Evolutionary conservation across 768 basidiomycete species (phyloP).

Genomic region (Leccinum barrowsii): DNA sequence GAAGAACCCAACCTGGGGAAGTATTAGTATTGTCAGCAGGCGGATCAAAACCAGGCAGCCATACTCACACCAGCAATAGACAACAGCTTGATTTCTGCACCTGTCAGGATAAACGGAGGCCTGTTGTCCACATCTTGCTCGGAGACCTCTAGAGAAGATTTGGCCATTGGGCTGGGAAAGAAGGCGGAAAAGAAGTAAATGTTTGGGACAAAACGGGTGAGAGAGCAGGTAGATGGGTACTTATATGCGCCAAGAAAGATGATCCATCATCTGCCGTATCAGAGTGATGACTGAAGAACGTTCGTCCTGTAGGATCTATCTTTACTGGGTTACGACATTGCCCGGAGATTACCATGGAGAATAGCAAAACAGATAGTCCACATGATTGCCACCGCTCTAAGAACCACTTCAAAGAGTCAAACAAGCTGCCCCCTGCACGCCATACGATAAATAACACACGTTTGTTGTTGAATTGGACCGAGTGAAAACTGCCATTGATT

Average conservation of each 20-base stretch:
- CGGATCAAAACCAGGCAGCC: neutral
- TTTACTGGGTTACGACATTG: neutral
- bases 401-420: neutral
- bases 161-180: slow-evolving; percentile 11
- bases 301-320: neutral
- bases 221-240: neutral
- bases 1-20: slow-evolving; percentile 60
- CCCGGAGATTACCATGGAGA: slow-evolving; percentile 10
- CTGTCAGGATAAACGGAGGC: slow-evolving; percentile 39
- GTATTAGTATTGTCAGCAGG: neutral
- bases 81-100: slow-evolving; percentile 55
- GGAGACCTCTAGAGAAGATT: slow-evolving; percentile 24
- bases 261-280: neutral
- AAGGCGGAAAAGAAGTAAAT: neutral
- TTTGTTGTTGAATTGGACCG: neutral
- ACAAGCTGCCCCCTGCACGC: neutral
- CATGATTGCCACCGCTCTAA: neutral
- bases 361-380: neutral
- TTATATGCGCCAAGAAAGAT: slow-evolving; percentile 4
- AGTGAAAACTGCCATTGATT: neutral
- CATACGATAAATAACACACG: neutral
- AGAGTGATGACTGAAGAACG: slow-evolving; percentile 9
- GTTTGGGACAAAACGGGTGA: neutral
- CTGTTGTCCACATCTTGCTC: slow-evolving; percentile 28
- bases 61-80: slow-evolving; percentile 55